Evolutionary conservation across 306 rosid species (phyloP).

Genomic region (Hippophae tibetana): DNA sequence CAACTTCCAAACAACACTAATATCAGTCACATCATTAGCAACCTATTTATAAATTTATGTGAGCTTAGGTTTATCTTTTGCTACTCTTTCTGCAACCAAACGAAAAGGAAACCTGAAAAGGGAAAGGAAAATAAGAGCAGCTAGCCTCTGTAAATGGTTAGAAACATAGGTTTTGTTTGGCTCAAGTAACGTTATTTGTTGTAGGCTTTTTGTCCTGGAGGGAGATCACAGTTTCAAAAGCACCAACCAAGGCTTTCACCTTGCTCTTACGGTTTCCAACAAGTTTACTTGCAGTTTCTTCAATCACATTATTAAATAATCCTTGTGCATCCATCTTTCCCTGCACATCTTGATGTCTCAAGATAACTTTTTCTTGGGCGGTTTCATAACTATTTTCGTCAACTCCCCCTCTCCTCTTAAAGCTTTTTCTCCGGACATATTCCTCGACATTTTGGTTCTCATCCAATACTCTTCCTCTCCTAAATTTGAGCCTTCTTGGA

Average conservation of each 20-base stretch:
- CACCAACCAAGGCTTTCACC: conserved; percentile 97
- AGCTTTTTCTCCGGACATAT: conserved; percentile 32
- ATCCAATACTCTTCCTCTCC: conserved; percentile 39
- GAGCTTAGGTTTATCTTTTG: conserved; percentile 37
- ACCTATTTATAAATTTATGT: conserved; percentile 21
- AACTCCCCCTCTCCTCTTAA: conserved; percentile 34
- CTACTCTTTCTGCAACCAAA: conserved; percentile 8
- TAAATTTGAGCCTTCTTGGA: conserved; percentile 68
- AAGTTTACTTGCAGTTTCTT: conserved; percentile 86
- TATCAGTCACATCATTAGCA: conserved; percentile 15
- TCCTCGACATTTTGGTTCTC: conserved; percentile 25
- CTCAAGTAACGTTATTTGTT: conserved; percentile 33
- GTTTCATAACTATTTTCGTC: conserved; percentile 15
- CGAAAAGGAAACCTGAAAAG: conserved; percentile 4
- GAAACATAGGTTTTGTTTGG: conserved; percentile 3
- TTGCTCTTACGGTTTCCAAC: conserved; percentile 74
- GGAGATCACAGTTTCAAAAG: conserved; percentile 92
- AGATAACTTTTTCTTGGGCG: conserved; percentile 42
- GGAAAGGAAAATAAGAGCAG: conserved; percentile 8
- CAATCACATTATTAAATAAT: conserved; percentile 72
- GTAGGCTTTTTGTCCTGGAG: conserved; percentile 73
- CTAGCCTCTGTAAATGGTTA: background rate
- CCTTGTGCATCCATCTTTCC: conserved; percentile 67
- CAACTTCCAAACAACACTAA: conserved; percentile 25
- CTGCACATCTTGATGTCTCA: conserved; percentile 66